A percentile compares a stretch with the other conserved stretches of the same genome.
phyloP scores from a whole-genome alignment of 1,284 basidiomycete genomes.

The Ceratobasidium sp. region DNA sequence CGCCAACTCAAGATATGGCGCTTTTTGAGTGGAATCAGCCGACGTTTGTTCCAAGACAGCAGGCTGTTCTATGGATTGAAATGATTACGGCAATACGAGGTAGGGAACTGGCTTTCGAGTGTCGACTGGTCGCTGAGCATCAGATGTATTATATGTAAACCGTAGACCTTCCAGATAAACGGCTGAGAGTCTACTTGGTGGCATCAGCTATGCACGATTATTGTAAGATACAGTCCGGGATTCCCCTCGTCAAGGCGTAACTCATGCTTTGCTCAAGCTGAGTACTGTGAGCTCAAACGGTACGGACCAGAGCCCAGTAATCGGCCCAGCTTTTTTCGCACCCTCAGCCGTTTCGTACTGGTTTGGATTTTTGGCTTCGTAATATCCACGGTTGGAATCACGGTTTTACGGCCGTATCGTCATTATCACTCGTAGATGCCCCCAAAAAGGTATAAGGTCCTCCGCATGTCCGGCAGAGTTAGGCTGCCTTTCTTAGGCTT shows the following conservation, averaged over 20 bases:
- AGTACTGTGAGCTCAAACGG: constrained; percentile 1
- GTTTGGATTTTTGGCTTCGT: constrained; percentile 18
- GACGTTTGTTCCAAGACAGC: neutral
- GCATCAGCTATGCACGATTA: constrained; percentile 16
- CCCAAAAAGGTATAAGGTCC: too few relatives aligned
- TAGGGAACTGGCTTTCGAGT: neutral
- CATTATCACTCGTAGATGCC: too few relatives aligned
- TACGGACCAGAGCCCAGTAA: neutral
- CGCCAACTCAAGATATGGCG: neutral
- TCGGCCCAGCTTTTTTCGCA: neutral
- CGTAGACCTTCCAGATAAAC: constrained; percentile 10
- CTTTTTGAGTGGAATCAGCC: constrained; percentile 15
- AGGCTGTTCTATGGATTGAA: constrained; percentile 16
- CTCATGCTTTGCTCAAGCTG: neutral
- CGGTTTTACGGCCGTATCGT: constrained; percentile 3
- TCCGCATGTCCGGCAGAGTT: too few relatives aligned
- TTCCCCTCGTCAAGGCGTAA: neutral
- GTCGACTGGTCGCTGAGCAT: neutral
- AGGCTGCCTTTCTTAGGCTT: too few relatives aligned
- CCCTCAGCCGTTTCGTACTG: neutral
- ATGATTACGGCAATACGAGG: constrained; percentile 9
- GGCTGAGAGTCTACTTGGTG: constrained; percentile 2
- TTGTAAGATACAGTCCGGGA: neutral
- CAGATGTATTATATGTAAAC: neutral
- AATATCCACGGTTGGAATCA: neutral